Evolutionary conservation across 371 early-diverging fungal species (phyloP).

Genomic region (Syncephalastrum sp.): DNA sequence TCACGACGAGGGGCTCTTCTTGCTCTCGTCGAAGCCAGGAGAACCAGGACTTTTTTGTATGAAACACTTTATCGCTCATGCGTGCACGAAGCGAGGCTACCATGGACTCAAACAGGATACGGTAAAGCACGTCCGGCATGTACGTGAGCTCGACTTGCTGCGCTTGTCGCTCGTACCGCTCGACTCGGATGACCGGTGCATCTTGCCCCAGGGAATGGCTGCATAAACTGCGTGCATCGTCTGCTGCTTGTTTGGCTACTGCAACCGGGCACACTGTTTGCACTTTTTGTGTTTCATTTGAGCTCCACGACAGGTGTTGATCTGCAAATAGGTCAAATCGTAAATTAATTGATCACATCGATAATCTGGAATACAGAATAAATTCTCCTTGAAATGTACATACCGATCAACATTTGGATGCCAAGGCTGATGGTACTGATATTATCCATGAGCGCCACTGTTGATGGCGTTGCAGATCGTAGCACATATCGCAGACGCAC

Average conservation of each 20-base stretch:
- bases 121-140: constrained; percentile 63
- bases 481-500: constrained; percentile 46
- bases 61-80: constrained; percentile 30
- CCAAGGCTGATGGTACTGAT: constrained; percentile 58
- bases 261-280: constrained; percentile 59
- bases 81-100: constrained; percentile 56
- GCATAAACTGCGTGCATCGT: constrained; percentile 59
- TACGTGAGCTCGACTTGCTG: constrained; percentile 49
- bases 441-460: constrained; percentile 30
- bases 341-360: not conserved
- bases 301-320: constrained; percentile 12
- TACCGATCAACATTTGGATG: constrained; percentile 59
- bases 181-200: constrained; percentile 24
- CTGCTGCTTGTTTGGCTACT: constrained; percentile 61
- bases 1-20: constrained; percentile 33
- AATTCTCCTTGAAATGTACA: not conserved
- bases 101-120: constrained; percentile 67
- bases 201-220: constrained; percentile 24
- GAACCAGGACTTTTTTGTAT: constrained; percentile 30
- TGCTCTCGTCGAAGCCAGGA: constrained; percentile 3
- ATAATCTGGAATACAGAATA: not conserved
- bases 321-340: constrained; percentile 5
- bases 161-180: constrained; percentile 5
- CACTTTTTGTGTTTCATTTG: constrained; percentile 20
- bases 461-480: constrained; percentile 12